phyloP scores from a whole-genome alignment of 148 eudicot genomes.

The Limonium bicolor region DNA sequence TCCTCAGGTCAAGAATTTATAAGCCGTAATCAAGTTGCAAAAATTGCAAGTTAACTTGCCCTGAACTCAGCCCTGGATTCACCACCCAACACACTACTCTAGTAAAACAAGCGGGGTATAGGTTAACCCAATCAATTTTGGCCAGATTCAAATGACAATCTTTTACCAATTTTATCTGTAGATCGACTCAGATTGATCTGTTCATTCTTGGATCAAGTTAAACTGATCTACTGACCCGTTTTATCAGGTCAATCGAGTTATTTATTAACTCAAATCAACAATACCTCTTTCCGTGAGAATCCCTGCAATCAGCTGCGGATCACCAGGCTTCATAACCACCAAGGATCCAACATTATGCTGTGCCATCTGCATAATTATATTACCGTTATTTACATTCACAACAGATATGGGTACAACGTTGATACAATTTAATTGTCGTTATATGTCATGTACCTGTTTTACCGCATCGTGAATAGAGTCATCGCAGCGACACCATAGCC shows the following conservation, averaged over 20 bases:
- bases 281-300: slow-evolving; percentile 81
- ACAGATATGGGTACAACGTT: neutral
- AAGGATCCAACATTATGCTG: slow-evolving; percentile 66
- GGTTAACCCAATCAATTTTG: neutral
- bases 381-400: neutral
- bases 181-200: too few species aligned
- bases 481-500: slow-evolving; percentile 63
- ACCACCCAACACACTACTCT: too few species aligned
- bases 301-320: slow-evolving; percentile 53
- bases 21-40: too few species aligned
- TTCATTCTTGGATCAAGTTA: too few species aligned
- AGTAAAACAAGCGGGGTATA: too few species aligned
- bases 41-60: too few species aligned
- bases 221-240: too few species aligned
- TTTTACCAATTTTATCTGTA: too few species aligned
- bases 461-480: slow-evolving; percentile 67
- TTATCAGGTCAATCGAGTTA: neutral
- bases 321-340: slow-evolving; percentile 80
- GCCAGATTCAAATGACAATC: neutral
- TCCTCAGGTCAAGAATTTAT: too few species aligned
- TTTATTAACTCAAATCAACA: neutral
- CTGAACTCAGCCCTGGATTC: too few species aligned
- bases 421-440: neutral
- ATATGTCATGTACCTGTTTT: slow-evolving; percentile 29
- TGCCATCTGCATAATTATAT: slow-evolving; percentile 47